phyloP scores from a whole-genome alignment of 805 yeast species.

The Candida gorgasii region DNA sequence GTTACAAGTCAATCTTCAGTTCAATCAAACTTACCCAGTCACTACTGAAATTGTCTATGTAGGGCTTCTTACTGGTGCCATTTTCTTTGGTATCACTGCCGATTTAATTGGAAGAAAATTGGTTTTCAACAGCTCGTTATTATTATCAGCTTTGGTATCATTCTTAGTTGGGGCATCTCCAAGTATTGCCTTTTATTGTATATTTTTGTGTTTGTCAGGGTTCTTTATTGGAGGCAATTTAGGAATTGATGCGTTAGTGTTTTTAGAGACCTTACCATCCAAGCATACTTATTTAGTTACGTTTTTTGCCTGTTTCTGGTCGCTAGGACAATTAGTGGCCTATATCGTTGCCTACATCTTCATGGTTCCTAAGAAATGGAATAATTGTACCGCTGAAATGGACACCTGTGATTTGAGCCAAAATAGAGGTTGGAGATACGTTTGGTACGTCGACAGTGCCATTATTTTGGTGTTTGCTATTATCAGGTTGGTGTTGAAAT shows the following conservation, averaged over 20 bases:
- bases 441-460: conserved; percentile 49
- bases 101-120: conserved; percentile 55
- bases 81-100: conserved; percentile 57
- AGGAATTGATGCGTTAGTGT: conserved; percentile 29
- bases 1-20: conserved; percentile 49
- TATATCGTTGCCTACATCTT: conserved; percentile 55
- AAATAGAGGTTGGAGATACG: conserved; percentile 66
- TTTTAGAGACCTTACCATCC: conserved; percentile 29
- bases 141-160: conserved; percentile 23
- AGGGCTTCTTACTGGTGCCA: conserved; percentile 53
- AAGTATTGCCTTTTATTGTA: conserved; percentile 25
- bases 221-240: conserved; percentile 31
- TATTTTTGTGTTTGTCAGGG: conserved; percentile 23
- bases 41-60: conserved; percentile 39
- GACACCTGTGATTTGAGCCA: conserved; percentile 44
- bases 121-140: conserved; percentile 43
- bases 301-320: conserved; percentile 56
- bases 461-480: conserved; percentile 42
- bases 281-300: conserved; percentile 27
- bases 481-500: conserved; percentile 28
- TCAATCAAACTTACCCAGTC: conserved; percentile 43
- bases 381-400: conserved; percentile 33
- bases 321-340: conserved; percentile 58
- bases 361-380: conserved; percentile 40
- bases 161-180: conserved; percentile 28